phyloP scores from a whole-genome alignment of 2,329 filamentous ascomycete genomes.

The Hysterium pulicare region DNA sequence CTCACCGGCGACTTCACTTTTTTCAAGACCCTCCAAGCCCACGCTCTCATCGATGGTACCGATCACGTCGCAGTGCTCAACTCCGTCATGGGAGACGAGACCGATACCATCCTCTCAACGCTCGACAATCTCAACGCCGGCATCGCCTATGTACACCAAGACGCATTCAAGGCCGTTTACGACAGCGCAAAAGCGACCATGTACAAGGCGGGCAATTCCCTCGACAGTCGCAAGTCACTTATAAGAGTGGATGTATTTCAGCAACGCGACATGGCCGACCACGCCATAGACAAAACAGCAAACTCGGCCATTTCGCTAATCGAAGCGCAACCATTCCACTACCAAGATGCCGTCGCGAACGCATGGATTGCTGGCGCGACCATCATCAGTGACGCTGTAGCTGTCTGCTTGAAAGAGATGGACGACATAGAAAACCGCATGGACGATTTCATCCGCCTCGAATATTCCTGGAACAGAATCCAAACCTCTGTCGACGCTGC shows the following conservation, averaged over 20 bases:
- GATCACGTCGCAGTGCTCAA: slow-evolving; percentile 45
- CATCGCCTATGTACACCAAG: slow-evolving; percentile 46
- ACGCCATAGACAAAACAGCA: slow-evolving; percentile 46
- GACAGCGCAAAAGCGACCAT: slow-evolving; percentile 39
- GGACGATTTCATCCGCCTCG: slow-evolving; percentile 46
- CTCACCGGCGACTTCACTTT: slow-evolving; percentile 46
- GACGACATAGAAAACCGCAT: slow-evolving; percentile 38
- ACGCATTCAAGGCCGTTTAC: slow-evolving; percentile 47
- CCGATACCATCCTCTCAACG: slow-evolving; percentile 42
- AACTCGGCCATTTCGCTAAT: slow-evolving; percentile 45
- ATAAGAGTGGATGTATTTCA: slow-evolving; percentile 44
- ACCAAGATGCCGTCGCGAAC: slow-evolving; percentile 42
- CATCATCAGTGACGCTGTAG: slow-evolving; percentile 45
- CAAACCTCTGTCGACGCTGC: slow-evolving; percentile 41
- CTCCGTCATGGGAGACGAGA: slow-evolving; percentile 40
- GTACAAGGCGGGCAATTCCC: slow-evolving; percentile 28
- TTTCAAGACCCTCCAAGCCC: slow-evolving; percentile 46
- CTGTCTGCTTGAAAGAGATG: slow-evolving; percentile 41
- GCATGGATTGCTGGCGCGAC: slow-evolving; percentile 45
- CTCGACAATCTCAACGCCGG: slow-evolving; percentile 47
- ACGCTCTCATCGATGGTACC: slow-evolving; percentile 42
- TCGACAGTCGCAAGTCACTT: slow-evolving; percentile 29
- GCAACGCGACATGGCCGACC: slow-evolving; percentile 45
- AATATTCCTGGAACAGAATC: slow-evolving; percentile 43
- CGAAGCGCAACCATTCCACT: slow-evolving; percentile 37